Conservation (phyloP, 306 rosid species). For the Castanopsis chinensis region DNA sequence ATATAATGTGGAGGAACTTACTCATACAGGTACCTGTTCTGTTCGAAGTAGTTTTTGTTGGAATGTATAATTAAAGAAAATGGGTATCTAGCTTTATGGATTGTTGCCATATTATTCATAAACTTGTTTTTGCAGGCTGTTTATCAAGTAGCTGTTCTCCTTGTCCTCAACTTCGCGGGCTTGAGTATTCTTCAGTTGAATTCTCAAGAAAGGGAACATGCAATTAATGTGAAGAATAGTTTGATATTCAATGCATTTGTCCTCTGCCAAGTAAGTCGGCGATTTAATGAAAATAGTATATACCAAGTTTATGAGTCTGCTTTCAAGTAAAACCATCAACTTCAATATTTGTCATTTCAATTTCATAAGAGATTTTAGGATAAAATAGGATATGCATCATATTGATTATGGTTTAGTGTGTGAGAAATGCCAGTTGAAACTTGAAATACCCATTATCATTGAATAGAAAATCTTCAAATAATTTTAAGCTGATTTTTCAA, state of each 20-base stretch:
- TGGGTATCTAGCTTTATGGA: background rate
- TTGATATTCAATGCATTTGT: slow-evolving; percentile 90
- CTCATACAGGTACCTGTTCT: slow-evolving; percentile 59
- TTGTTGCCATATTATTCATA: slow-evolving; percentile 9
- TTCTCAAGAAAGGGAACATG: slow-evolving; percentile 21
- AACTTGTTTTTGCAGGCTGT: slow-evolving; percentile 51
- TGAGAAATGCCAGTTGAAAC: background rate
- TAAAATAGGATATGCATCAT: background rate
- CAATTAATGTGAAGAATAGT: slow-evolving; percentile 62
- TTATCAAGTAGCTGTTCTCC: slow-evolving; percentile 78
- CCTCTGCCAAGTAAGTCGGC: slow-evolving; percentile 73
- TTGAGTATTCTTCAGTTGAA: slow-evolving; percentile 47
- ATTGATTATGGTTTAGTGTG: background rate
- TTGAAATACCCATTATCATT: background rate
- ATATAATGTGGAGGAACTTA: slow-evolving; percentile 5
- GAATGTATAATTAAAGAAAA: background rate
- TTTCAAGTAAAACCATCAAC: background rate
- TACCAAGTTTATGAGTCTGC: background rate
- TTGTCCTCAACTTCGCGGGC: slow-evolving; percentile 69
- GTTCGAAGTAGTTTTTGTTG: background rate
- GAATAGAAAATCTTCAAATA: too few relatives aligned
- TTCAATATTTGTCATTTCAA: background rate
- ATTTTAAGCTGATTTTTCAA: too few relatives aligned
- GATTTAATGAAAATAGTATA: background rate
- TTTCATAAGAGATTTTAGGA: background rate